A percentile compares a stretch with the other conserved stretches of the same genome.
Evolutionary conservation across 306 rosid species (phyloP).

Genomic region (Cotoneaster glaucophyllus): DNA sequence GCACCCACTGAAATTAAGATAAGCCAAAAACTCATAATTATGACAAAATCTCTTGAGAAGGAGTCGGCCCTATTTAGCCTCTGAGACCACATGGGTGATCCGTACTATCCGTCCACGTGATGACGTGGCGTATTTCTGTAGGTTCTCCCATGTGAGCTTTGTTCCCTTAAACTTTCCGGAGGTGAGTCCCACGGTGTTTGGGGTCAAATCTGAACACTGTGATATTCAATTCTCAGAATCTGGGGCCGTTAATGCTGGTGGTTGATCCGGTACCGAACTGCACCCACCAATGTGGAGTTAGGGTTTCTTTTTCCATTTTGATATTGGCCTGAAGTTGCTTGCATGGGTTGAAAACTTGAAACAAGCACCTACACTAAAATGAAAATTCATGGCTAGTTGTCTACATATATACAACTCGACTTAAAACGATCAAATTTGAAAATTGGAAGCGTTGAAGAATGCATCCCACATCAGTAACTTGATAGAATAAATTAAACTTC

Average conservation of each 20-base stretch:
- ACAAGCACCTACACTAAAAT: background rate
- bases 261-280: background rate
- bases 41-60: background rate
- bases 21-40: background rate
- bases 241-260: background rate
- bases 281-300: background rate
- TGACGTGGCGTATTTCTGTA: constrained; percentile 30
- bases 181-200: constrained; percentile 13
- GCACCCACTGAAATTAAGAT: too few relatives aligned
- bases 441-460: too few relatives aligned
- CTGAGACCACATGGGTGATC: constrained; percentile 45
- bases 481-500: too few relatives aligned
- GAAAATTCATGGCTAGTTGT: background rate
- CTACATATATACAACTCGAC: background rate
- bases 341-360: background rate
- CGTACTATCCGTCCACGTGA: constrained; percentile 46
- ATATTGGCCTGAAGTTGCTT: background rate
- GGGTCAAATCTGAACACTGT: constrained; percentile 7
- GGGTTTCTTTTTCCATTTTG: background rate
- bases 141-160: constrained; percentile 56
- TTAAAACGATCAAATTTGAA: background rate
- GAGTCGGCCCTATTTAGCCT: too few relatives aligned
- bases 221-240: background rate
- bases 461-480: too few relatives aligned
- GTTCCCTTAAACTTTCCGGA: constrained; percentile 27